Conservation (phyloP, 352 stramenopile genomes). For the Pythium sukuiense region DNA sequence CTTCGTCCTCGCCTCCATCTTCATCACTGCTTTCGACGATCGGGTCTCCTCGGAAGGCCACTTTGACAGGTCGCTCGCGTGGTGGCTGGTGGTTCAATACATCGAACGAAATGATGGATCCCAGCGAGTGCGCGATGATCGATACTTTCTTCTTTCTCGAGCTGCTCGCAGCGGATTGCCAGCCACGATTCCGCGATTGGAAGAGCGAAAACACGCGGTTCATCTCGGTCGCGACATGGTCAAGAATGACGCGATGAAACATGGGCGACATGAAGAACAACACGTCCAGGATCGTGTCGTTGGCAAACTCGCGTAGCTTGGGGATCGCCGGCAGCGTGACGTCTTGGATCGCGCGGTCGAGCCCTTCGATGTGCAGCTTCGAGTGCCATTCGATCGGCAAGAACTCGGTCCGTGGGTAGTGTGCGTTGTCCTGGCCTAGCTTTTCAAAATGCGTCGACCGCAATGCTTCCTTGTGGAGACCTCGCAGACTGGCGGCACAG, state of each 20-base stretch:
- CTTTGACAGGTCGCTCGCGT: slow-evolving; percentile 27
- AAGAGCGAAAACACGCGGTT: slow-evolving; percentile 87
- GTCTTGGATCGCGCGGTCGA: slow-evolving; percentile 69
- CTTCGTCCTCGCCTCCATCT: slow-evolving; percentile 16
- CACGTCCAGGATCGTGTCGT: slow-evolving; percentile 92
- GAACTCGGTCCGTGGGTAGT: slow-evolving; percentile 61
- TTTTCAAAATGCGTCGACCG: slow-evolving; percentile 66
- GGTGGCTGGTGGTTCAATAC: slow-evolving; percentile 80
- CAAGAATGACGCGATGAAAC: slow-evolving; percentile 91
- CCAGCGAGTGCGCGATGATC: slow-evolving; percentile 87
- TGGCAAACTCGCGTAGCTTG: slow-evolving; percentile 90
- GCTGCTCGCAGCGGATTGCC: slow-evolving; percentile 25
- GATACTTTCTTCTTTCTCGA: slow-evolving; percentile 77
- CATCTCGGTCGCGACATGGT: slow-evolving; percentile 91
- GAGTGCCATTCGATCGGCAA: slow-evolving; percentile 87
- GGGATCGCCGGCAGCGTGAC: slow-evolving; percentile 87
- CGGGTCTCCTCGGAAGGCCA: slow-evolving; percentile 22
- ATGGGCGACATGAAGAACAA: slow-evolving; percentile 93
- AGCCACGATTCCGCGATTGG: slow-evolving; percentile 55
- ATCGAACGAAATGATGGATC: slow-evolving; percentile 92
- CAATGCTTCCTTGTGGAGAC: slow-evolving; percentile 66
- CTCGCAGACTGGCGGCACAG: slow-evolving; percentile 64
- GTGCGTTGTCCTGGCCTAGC: slow-evolving; percentile 34
- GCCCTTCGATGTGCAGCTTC: slow-evolving; percentile 78
- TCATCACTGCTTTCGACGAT: slow-evolving; percentile 24